These are phyloP conservation scores for Secale cereale DNA, from an alignment of 176 grass and related monocot species.

Conservation along the genomic window DNA sequence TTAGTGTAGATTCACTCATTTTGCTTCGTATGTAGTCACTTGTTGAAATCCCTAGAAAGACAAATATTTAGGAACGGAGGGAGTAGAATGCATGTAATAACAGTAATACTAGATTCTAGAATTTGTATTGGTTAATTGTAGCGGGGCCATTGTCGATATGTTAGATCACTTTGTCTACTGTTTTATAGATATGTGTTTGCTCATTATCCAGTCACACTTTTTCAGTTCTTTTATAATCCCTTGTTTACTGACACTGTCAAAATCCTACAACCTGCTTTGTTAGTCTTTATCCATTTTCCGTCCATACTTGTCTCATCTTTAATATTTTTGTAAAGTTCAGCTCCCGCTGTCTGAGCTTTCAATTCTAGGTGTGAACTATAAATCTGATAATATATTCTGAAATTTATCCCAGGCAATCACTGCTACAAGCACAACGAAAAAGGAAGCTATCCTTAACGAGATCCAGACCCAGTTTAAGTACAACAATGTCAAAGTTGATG, in stretches of 20 bases:
- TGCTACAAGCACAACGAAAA: conserved; percentile 46
- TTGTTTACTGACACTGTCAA: neutral
- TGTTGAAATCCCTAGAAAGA: no score
- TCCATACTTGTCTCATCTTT: neutral
- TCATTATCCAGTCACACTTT: neutral
- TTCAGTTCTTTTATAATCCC: neutral
- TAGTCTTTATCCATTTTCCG: neutral
- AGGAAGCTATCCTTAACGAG: conserved; percentile 53
- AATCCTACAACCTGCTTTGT: neutral
- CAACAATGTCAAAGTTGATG: conserved; percentile 38
- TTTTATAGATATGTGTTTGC: neutral
- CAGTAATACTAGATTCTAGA: neutral
- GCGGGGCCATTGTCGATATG: neutral
- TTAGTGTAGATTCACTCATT: no score
- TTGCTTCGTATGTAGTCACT: no score
- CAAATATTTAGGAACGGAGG: no score
- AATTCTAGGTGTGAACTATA: neutral
- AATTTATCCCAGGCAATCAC: conserved; percentile 37
- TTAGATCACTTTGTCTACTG: neutral
- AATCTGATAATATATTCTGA: neutral
- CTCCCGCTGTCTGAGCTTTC: neutral
- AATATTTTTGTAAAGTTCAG: neutral
- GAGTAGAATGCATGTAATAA: neutral
- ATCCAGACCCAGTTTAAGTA: conserved; percentile 55
- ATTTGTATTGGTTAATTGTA: neutral